These are phyloP conservation scores for Leccinum variabile DNA, from an alignment of 1,284 basidiomycete species.

Conservation along the genomic window DNA sequence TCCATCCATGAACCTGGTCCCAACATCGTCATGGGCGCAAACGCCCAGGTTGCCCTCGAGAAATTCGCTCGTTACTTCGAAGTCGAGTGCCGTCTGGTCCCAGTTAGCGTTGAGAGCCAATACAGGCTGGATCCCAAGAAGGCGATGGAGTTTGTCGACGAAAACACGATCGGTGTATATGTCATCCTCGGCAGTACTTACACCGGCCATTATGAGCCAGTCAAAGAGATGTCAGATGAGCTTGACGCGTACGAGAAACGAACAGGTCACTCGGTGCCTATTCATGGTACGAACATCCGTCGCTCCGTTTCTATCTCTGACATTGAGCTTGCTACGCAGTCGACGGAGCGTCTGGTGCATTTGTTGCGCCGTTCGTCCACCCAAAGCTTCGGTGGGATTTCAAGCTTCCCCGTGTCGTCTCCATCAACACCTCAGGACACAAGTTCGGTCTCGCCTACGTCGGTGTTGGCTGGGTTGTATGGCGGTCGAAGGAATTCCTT, in stretches of 20 bases:
- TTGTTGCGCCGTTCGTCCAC: slow-evolving; percentile 82
- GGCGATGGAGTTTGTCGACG: slow-evolving; percentile 86
- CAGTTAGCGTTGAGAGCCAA: slow-evolving; percentile 71
- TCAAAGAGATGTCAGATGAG: slow-evolving; percentile 82
- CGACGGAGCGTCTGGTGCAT: slow-evolving; percentile 80
- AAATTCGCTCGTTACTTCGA: slow-evolving; percentile 94
- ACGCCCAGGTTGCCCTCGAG: slow-evolving; percentile 86
- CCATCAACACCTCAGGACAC: slow-evolving; percentile 87
- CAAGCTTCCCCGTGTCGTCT: slow-evolving; percentile 82
- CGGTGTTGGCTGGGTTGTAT: slow-evolving; percentile 88
- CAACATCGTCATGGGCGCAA: slow-evolving; percentile 78
- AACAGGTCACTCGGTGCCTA: slow-evolving; percentile 80
- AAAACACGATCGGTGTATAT: slow-evolving; percentile 87
- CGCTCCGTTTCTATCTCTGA: slow-evolving; percentile 16
- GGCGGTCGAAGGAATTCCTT: slow-evolving; percentile 73
- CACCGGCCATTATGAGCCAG: slow-evolving; percentile 92
- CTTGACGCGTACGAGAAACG: slow-evolving; percentile 85
- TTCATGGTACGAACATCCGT: slow-evolving; percentile 63
- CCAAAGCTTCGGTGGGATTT: slow-evolving; percentile 88
- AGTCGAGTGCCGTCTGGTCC: slow-evolving; percentile 82
- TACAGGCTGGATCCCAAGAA: slow-evolving; percentile 85
- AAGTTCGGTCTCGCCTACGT: slow-evolving; percentile 89
- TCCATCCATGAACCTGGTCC: slow-evolving; percentile 82
- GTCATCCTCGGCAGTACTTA: slow-evolving; percentile 87
- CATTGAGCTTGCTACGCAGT: slow-evolving; percentile 41